Evolutionary conservation across 2,329 filamentous ascomycete genomes (phyloP).

Genomic region (Penicillium sp.): DNA sequence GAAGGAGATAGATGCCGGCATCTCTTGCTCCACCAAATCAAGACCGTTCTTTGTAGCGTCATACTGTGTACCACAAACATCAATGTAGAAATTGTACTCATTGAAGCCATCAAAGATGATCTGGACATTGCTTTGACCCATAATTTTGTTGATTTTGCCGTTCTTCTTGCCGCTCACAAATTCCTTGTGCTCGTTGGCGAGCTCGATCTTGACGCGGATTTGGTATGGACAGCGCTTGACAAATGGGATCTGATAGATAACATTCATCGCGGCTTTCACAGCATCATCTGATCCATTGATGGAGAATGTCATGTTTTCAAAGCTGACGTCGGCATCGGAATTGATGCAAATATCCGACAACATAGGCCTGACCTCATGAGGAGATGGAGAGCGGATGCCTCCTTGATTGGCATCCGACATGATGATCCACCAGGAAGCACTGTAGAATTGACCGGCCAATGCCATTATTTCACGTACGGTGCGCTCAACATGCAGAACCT

Average conservation of each 20-base stretch:
- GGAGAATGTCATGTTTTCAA: slow-evolving; percentile 89
- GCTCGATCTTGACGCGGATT: slow-evolving; percentile 95
- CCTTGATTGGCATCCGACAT: slow-evolving; percentile 63
- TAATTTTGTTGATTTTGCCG: slow-evolving; percentile 99
- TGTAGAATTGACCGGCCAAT: slow-evolving; percentile 94
- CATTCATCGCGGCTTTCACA: slow-evolving; percentile 90
- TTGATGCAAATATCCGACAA: slow-evolving; percentile 94
- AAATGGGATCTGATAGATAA: slow-evolving; percentile 88
- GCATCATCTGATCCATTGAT: slow-evolving; percentile 95
- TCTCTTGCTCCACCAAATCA: slow-evolving; percentile 93
- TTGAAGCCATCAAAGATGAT: slow-evolving; percentile 99
- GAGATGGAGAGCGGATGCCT: slow-evolving; percentile 57
- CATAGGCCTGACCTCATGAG: slow-evolving; percentile 78
- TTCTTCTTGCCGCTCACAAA: slow-evolving; percentile 99
- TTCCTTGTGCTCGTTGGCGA: slow-evolving; percentile 98
- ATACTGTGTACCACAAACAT: slow-evolving; percentile 87
- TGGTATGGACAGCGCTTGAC: slow-evolving; percentile 83
- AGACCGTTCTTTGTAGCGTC: slow-evolving; percentile 92
- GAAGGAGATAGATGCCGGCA: slow-evolving; percentile 98
- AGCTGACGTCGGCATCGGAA: slow-evolving; percentile 89
- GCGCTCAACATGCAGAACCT: slow-evolving; percentile 89
- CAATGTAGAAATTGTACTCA: slow-evolving; percentile 99
- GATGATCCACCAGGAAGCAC: slow-evolving; percentile 91
- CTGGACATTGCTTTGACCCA: slow-evolving; percentile 98
- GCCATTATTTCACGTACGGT: slow-evolving; percentile 96